Percentiles rank a stretch among this genome's conserved stretches.
Evolutionary conservation across 1,139 yeast species (phyloP).

Genomic region (Entelexis paramagnoliae): DNA sequence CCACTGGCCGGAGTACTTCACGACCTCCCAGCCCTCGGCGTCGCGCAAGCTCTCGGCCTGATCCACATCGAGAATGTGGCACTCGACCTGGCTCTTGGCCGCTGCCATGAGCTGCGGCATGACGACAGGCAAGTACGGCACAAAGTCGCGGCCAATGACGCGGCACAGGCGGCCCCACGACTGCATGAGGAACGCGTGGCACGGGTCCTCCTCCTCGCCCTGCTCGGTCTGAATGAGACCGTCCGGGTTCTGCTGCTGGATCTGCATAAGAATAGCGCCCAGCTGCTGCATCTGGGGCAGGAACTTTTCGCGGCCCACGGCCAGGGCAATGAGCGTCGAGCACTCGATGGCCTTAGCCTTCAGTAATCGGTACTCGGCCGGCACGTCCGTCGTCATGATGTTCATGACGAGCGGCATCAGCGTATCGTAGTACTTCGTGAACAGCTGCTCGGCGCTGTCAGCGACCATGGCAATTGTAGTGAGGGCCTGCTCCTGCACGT

Average conservation of each 20-base stretch:
- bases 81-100: slow-evolving; percentile 84
- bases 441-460: slow-evolving; percentile 89
- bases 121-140: slow-evolving; percentile 81
- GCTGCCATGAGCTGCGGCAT: slow-evolving; percentile 76
- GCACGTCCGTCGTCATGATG: slow-evolving; percentile 70
- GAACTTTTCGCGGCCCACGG: slow-evolving; percentile 93
- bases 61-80: slow-evolving; percentile 71
- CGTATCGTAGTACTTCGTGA: slow-evolving; percentile 84
- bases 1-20: slow-evolving; percentile 81
- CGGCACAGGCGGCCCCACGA: slow-evolving; percentile 95
- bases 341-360: slow-evolving; percentile 95
- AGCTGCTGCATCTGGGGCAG: slow-evolving; percentile 64
- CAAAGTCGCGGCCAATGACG: slow-evolving; percentile 71
- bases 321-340: slow-evolving; percentile 83
- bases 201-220: slow-evolving; percentile 48
- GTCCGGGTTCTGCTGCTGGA: slow-evolving; percentile 42
- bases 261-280: slow-evolving; percentile 58
- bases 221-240: slow-evolving; percentile 16
- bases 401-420: slow-evolving; percentile 81
- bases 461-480: slow-evolving; percentile 97
- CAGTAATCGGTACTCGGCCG: slow-evolving; percentile 64
- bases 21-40: slow-evolving; percentile 93
- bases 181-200: slow-evolving; percentile 75
- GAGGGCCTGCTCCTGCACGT: slow-evolving; percentile 93
- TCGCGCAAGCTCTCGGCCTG: slow-evolving; percentile 73